A percentile compares a stretch with the other conserved stretches of the same genome.
phyloP scores from a whole-genome alignment of 2,329 filamentous ascomycete genomes.

The Ustulina deusta region DNA sequence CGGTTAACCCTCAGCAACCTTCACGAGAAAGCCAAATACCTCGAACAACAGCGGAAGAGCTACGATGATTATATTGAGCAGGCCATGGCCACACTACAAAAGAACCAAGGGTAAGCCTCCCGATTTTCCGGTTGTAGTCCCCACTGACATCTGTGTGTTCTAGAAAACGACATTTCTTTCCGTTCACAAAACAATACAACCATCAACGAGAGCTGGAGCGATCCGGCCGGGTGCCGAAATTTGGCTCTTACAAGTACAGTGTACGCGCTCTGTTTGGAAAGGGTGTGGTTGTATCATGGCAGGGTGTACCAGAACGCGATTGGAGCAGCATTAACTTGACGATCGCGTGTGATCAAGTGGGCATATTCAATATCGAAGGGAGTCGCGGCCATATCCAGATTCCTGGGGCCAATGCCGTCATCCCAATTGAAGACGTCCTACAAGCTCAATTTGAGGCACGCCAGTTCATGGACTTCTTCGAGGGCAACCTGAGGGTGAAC shows the following conservation, averaged over 20 bases:
- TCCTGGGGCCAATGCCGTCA: constrained; percentile 87
- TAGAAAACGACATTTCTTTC: constrained; percentile 61
- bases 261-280: constrained; percentile 90
- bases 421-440: constrained; percentile 91
- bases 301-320: constrained; percentile 82
- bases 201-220: constrained; percentile 96
- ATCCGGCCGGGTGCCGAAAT: constrained; percentile 93
- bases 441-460: constrained; percentile 98
- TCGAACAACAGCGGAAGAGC: constrained; percentile 94
- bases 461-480: constrained; percentile 95
- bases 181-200: constrained; percentile 98
- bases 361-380: constrained; percentile 92
- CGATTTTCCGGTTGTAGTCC: neutral
- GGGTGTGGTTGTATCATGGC: constrained; percentile 93
- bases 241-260: constrained; percentile 97
- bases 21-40: constrained; percentile 87
- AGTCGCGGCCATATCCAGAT: constrained; percentile 94
- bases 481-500: constrained; percentile 86
- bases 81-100: constrained; percentile 96
- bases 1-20: constrained; percentile 79
- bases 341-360: constrained; percentile 92
- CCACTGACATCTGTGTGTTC: neutral
- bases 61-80: constrained; percentile 99
- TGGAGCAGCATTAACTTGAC: constrained; percentile 95
- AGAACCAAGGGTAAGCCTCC: constrained; percentile 82